A percentile compares a stretch with the other conserved stretches of the same genome.
Conservation (phyloP, 2,329 filamentous ascomycete genomes). For the Xylariaceae sp. region DNA sequence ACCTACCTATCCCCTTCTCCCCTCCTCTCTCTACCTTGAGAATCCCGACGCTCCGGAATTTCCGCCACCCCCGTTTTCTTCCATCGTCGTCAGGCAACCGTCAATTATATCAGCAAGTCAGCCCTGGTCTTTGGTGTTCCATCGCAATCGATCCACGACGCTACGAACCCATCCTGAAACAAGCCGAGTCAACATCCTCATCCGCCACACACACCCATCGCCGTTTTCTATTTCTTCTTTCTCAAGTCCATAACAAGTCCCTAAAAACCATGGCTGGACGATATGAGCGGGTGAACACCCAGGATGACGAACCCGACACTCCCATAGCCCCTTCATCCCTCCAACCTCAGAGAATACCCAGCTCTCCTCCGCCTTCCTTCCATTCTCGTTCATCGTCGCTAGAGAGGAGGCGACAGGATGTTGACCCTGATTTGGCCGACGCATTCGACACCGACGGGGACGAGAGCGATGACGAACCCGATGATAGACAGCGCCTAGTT, state of each 20-base stretch:
- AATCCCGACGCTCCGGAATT: too few species aligned
- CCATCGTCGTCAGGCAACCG: too few species aligned
- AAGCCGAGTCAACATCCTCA: too few species aligned
- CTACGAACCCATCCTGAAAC: too few species aligned
- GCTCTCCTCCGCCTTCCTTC: slow-evolving; percentile 77
- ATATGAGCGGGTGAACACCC: slow-evolving; percentile 59
- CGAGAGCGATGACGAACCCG: slow-evolving; percentile 65
- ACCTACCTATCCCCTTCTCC: too few species aligned
- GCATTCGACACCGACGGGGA: slow-evolving; percentile 84
- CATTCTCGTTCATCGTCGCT: slow-evolving; percentile 75
- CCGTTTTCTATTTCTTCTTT: background rate
- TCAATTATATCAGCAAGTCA: too few species aligned
- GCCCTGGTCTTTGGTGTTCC: too few species aligned
- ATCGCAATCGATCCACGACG: too few species aligned
- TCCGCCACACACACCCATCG: background rate
- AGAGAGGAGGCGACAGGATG: slow-evolving; percentile 42
- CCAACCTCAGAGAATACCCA: slow-evolving; percentile 41
- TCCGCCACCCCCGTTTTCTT: too few species aligned
- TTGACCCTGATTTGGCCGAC: slow-evolving; percentile 81
- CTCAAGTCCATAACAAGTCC: background rate
- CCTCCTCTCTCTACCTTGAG: too few species aligned
- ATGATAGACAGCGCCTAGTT: slow-evolving; percentile 84
- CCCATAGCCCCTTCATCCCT: slow-evolving; percentile 30
- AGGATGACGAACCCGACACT: slow-evolving; percentile 48
- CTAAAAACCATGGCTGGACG: slow-evolving; percentile 45